These are phyloP conservation scores for Daldinia vernicosa DNA, from an alignment of 495 filamentous ascomycete genomes.

Conservation along the genomic window DNA sequence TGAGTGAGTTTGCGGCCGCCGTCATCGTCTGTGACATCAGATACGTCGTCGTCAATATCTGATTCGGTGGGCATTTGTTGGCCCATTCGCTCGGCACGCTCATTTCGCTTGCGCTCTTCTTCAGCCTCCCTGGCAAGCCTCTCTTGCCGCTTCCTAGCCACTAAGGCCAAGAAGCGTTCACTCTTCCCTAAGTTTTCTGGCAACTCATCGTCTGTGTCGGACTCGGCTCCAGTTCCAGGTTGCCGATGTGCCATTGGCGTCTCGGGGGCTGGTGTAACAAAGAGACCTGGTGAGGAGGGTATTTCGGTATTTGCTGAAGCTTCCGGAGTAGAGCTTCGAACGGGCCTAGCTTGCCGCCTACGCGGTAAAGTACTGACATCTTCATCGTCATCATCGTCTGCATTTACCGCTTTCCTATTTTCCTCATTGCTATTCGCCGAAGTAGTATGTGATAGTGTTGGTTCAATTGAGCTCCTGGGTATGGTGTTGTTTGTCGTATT, in stretches of 20 bases:
- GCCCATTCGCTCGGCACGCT: constrained; percentile 55
- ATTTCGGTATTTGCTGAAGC: constrained; percentile 16
- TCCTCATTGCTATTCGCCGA: constrained; percentile 9
- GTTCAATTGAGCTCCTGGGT: constrained; percentile 13
- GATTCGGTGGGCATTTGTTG: constrained; percentile 44
- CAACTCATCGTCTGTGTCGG: constrained; percentile 57
- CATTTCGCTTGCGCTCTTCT: constrained; percentile 59
- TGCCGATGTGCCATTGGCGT: constrained; percentile 30
- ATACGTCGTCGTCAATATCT: constrained; percentile 59
- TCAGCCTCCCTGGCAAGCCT: constrained; percentile 70
- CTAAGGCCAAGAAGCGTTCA: constrained; percentile 70
- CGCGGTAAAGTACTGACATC: constrained; percentile 44
- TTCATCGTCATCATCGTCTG: constrained; percentile 42
- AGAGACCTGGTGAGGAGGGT: constrained; percentile 47
- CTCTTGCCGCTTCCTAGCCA: constrained; percentile 75
- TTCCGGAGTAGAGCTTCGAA: constrained; percentile 51
- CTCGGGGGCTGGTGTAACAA: constrained; percentile 52
- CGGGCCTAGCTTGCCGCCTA: constrained; percentile 41
- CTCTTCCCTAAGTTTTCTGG: constrained; percentile 60
- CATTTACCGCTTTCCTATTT: not conserved
- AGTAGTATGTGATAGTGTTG: constrained; percentile 8
- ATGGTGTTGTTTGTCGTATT: constrained; percentile 16
- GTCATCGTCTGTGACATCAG: constrained; percentile 63
- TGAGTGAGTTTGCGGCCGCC: constrained; percentile 69
- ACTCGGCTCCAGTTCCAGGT: constrained; percentile 38